Base-by-base conservation (phyloP, 129 eudicot species). In the Saposhnikovia divaricata region DNA sequence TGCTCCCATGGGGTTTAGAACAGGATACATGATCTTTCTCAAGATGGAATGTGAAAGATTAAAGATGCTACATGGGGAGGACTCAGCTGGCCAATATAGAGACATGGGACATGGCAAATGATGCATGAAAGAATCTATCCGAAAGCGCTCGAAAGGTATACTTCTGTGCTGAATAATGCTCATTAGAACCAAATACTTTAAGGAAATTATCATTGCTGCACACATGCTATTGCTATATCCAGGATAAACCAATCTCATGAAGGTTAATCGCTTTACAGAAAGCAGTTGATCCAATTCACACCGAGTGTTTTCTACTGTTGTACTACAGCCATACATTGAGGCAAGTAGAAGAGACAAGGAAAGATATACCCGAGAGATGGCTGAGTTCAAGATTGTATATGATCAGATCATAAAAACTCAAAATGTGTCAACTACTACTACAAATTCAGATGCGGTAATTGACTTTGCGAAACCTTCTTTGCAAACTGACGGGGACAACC, bases 261-360 rank as follows among this genome's bases (percentile, higher is more conserved):
- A 61, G 37, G 25, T 61, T 25, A 68, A 68, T 13, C 31, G 12
- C 16, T 68, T 18, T 28, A 31, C 37, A 66, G 5, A 13, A 39
- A n/a, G 34, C 10, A 1, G 34, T 59, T 23, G 13, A 31, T 28
- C 42, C 72, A 66, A 66, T 68, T 66, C 5, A 27, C 19, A 68
- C 75, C 0, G 14, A 0, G 21, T 7, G 45, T 71, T 37, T 71
- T 71, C 5, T 7, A 71, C 42, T 39, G 47, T 73, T 73, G 34
- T 23, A 75, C 79, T 55, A 38, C 79, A 89, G 97, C 91, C 90
- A 23, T 91, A 85, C 76, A 39, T 87, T 3, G 91, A 89, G 70
- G 97, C 89, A 59, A 83, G 90, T 81, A 87, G 76, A 76, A 83
- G 78, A 75, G 97, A 91, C 87, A 89, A 79, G 81, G 91, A 89